Conservation (phyloP, 768 basidiomycete genomes). For the Galerina sulciceps region DNA sequence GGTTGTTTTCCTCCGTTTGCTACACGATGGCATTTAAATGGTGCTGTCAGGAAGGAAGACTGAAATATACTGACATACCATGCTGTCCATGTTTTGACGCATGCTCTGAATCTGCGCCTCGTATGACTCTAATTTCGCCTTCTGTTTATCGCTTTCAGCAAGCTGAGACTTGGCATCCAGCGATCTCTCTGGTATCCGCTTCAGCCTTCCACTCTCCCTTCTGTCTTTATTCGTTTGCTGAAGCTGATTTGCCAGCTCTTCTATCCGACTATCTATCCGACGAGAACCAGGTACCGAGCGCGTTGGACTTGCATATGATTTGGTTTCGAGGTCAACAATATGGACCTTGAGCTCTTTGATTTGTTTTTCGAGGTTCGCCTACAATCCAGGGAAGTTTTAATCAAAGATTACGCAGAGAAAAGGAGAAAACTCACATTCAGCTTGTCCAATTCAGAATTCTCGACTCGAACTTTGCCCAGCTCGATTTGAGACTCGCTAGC, state of each 20-base stretch:
- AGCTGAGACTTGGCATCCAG: slow-evolving; percentile 59
- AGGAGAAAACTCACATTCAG: slow-evolving; percentile 57
- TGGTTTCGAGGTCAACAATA: slow-evolving; percentile 76
- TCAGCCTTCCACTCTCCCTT: slow-evolving; percentile 48
- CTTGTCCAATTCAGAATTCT: slow-evolving; percentile 81
- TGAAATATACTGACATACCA: slow-evolving; percentile 47
- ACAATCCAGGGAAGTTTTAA: background rate
- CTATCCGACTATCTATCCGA: slow-evolving; percentile 70
- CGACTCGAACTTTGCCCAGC: slow-evolving; percentile 74
- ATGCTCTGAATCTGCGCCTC: slow-evolving; percentile 62
- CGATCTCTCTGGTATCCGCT: slow-evolving; percentile 33
- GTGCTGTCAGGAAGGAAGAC: background rate
- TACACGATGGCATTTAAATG: slow-evolving; percentile 25
- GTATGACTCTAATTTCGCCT: slow-evolving; percentile 60
- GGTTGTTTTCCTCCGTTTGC: slow-evolving; percentile 73
- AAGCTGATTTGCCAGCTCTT: slow-evolving; percentile 70
- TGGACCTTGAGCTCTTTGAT: slow-evolving; percentile 84
- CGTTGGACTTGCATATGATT: slow-evolving; percentile 68
- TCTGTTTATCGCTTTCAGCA: slow-evolving; percentile 65
- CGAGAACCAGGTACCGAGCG: slow-evolving; percentile 58
- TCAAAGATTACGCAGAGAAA: slow-evolving; percentile 1
- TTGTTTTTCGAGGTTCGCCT: slow-evolving; percentile 87
- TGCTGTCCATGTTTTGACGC: slow-evolving; percentile 61
- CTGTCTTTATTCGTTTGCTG: slow-evolving; percentile 55
- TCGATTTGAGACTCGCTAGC: slow-evolving; percentile 79